Evolutionary conservation across 2,329 filamentous ascomycete species (phyloP).

Genomic region (Fusarium cicatricum): DNA sequence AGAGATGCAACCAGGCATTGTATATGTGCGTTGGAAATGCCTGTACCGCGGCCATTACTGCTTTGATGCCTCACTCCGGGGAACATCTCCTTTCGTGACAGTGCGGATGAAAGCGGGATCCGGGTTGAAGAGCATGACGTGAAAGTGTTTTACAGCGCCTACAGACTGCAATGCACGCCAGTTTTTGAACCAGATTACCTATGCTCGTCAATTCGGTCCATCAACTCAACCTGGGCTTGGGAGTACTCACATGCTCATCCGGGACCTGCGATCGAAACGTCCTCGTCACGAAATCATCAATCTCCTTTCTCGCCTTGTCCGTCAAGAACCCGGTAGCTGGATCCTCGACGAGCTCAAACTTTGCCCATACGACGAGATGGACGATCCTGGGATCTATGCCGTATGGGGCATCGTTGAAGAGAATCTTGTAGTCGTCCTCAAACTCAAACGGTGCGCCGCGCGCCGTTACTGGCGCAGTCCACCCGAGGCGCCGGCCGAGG

Average conservation of each 20-base stretch:
- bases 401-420: constrained; percentile 96
- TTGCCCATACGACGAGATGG: constrained; percentile 93
- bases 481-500: constrained; percentile 72
- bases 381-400: constrained; percentile 80
- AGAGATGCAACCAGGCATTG: not conserved
- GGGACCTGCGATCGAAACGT: constrained; percentile 68
- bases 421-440: constrained; percentile 71
- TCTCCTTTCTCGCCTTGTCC: constrained; percentile 65
- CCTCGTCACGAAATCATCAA: constrained; percentile 74
- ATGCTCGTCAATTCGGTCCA: not conserved
- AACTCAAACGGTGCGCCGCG: constrained; percentile 52
- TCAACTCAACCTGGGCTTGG: no score
- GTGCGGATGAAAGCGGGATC: constrained; percentile 72
- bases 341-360: constrained; percentile 81
- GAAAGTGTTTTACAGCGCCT: constrained; percentile 89
- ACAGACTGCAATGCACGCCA: constrained; percentile 87
- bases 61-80: constrained; percentile 60
- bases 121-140: constrained; percentile 87
- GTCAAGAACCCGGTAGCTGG: constrained; percentile 71
- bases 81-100: constrained; percentile 78
- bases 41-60: not conserved
- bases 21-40: not conserved
- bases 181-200: constrained; percentile 69
- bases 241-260: constrained; percentile 59
- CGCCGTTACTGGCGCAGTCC: constrained; percentile 60